These are phyloP conservation scores for Sporisorium scitamineum DNA, from an alignment of 1,284 basidiomycete genomes.

Conservation along the genomic window DNA sequence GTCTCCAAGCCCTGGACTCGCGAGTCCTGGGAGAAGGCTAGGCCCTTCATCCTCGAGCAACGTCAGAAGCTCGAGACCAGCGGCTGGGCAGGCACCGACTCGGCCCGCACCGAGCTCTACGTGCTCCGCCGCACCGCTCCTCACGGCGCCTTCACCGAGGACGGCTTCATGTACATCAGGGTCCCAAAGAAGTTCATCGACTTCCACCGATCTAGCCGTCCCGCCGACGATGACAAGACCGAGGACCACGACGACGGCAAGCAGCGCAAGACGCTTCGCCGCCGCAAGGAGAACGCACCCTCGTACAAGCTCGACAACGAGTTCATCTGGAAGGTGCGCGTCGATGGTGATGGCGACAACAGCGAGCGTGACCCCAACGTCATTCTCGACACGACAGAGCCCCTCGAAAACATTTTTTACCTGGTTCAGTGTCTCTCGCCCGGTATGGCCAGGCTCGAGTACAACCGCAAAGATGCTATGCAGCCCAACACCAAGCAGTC, in stretches of 20 bases:
- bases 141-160: conserved; percentile 62
- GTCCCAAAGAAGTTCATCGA: conserved; percentile 66
- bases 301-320: conserved; percentile 62
- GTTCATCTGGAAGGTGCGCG: conserved; percentile 62
- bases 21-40: conserved; percentile 65
- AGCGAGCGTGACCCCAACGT: conserved; percentile 58
- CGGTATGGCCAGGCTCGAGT: conserved; percentile 58
- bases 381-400: conserved; percentile 60
- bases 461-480: conserved; percentile 62
- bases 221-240: conserved; percentile 47
- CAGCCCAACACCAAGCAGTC: conserved; percentile 62
- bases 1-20: conserved; percentile 65
- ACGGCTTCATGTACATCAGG: conserved; percentile 65
- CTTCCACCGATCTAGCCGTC: conserved; percentile 57
- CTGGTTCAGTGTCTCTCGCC: conserved; percentile 62
- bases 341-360: conserved; percentile 60
- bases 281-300: conserved; percentile 59
- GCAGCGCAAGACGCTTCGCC: conserved; percentile 55
- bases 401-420: conserved; percentile 65
- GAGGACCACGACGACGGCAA: conserved; percentile 48
- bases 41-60: conserved; percentile 65
- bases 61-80: conserved; percentile 64
- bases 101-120: conserved; percentile 60
- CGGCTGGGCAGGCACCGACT: conserved; percentile 59
- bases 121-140: conserved; percentile 62